These are phyloP conservation scores for Pleoardoris graminearum DNA, from an alignment of 2,329 filamentous ascomycete genomes.

Conservation along the genomic window DNA sequence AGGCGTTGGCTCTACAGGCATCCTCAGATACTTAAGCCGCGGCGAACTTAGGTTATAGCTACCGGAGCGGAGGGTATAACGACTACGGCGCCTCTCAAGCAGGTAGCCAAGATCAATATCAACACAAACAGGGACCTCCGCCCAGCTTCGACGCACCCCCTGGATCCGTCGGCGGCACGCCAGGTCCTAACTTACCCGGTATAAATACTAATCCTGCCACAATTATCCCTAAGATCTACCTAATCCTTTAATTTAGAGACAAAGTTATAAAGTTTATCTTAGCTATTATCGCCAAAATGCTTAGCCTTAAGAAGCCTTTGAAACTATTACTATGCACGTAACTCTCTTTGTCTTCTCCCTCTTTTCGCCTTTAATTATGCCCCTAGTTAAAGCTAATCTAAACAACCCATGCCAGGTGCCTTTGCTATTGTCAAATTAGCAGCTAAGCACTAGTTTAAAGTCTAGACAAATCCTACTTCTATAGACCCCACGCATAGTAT, in stretches of 20 bases:
- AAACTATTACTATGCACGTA: constrained; percentile 90
- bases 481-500: constrained; percentile 58
- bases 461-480: constrained; percentile 53
- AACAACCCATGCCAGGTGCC: constrained; percentile 83
- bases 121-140: constrained; percentile 23
- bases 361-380: constrained; percentile 86
- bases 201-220: constrained; percentile 72
- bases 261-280: constrained; percentile 88
- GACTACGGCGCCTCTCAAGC: constrained; percentile 44
- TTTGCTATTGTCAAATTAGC: constrained; percentile 64
- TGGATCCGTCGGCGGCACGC: constrained; percentile 50
- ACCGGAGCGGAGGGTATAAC: constrained; percentile 53
- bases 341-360: constrained; percentile 91
- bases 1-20: constrained; percentile 52
- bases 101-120: constrained; percentile 46
- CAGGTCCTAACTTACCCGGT: constrained; percentile 65
- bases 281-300: constrained; percentile 85
- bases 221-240: constrained; percentile 73
- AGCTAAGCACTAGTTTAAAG: constrained; percentile 55
- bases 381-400: constrained; percentile 84
- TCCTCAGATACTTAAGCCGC: constrained; percentile 54
- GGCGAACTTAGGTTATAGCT: constrained; percentile 34
- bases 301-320: constrained; percentile 85
- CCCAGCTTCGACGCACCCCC: constrained; percentile 49
- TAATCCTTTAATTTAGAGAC: constrained; percentile 91